These are phyloP conservation scores for Pterulicium gracile DNA, from an alignment of 1,284 basidiomycete genomes.

Conservation along the genomic window DNA sequence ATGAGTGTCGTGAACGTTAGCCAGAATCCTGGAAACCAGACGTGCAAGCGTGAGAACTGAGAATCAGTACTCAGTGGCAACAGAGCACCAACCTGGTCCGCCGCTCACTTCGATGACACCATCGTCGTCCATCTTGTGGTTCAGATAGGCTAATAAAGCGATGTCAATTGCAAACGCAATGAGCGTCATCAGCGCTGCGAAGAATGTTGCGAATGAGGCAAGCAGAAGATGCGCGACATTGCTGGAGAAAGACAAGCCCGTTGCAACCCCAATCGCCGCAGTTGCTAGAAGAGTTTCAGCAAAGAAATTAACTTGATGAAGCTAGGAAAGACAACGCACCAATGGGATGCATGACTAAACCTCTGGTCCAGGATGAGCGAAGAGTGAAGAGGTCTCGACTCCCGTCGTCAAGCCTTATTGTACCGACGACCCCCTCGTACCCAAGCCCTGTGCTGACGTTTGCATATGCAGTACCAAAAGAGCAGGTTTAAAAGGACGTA, in stretches of 20 bases:
- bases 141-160: slow-evolving; percentile 34
- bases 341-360: slow-evolving; percentile 39
- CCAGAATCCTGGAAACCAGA: slow-evolving; percentile 34
- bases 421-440: slow-evolving; percentile 35
- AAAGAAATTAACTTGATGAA: slow-evolving; percentile 1
- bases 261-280: slow-evolving; percentile 31
- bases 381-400: slow-evolving; percentile 17
- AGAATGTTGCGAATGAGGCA: slow-evolving; percentile 35
- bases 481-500: slow-evolving; percentile 16
- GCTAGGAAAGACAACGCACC: slow-evolving; percentile 19
- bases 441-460: slow-evolving; percentile 45
- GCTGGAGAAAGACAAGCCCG: slow-evolving; percentile 34
- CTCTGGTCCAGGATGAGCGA: slow-evolving; percentile 35
- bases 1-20: slow-evolving; percentile 39
- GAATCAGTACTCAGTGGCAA: too few relatives aligned
- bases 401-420: slow-evolving; percentile 9
- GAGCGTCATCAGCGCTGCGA: slow-evolving; percentile 36
- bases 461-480: not conserved
- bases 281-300: slow-evolving; percentile 12
- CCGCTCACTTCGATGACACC: slow-evolving; percentile 24
- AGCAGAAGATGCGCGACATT: slow-evolving; percentile 33
- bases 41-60: too few relatives aligned
- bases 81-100: slow-evolving; percentile 29
- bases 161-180: slow-evolving; percentile 44
- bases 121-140: slow-evolving; percentile 26